A percentile compares a stretch with the other conserved stretches of the same genome.
Evolutionary conservation across 2,329 filamentous ascomycete genomes (phyloP).

Genomic region (Leptographium galeiforme): DNA sequence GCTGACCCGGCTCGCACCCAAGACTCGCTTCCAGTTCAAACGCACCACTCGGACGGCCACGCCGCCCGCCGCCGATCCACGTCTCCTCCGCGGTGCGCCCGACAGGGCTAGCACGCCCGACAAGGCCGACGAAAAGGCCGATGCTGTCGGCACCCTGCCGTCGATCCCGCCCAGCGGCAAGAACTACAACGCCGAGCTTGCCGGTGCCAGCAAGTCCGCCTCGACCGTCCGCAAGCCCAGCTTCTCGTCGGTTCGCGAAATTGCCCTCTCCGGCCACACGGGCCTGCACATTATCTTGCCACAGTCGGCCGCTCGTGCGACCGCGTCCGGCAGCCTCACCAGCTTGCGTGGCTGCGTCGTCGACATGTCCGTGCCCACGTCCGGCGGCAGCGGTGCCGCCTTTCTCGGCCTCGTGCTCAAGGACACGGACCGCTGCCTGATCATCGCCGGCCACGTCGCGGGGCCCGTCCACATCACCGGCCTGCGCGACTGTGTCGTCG

Average conservation of each 20-base stretch:
- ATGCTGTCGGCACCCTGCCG: conserved; percentile 25
- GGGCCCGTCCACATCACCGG: conserved; percentile 76
- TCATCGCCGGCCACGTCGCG: conserved; percentile 65
- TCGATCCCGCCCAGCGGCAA: conserved; percentile 17
- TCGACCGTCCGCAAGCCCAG: conserved; percentile 41
- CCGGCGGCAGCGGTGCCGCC: conserved; percentile 32
- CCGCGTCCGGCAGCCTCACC: conserved; percentile 59
- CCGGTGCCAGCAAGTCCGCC: conserved; percentile 19
- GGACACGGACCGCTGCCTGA: conserved; percentile 53
- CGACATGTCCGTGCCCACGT: conserved; percentile 59
- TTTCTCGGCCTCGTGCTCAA: conserved; percentile 60
- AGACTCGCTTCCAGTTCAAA: conserved; percentile 74
- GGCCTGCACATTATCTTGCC: conserved; percentile 68
- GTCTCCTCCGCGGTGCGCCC: conserved; percentile 17
- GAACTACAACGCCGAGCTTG: conserved; percentile 47
- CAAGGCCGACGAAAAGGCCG: conserved; percentile 17
- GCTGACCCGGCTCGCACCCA: conserved; percentile 54
- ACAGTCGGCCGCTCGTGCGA: conserved; percentile 53
- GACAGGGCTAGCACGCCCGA: conserved; percentile 1
- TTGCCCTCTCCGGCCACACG: conserved; percentile 54
- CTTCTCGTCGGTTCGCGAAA: conserved; percentile 46
- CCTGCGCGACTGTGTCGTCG: conserved; percentile 57
- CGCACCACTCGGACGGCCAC: conserved; percentile 11
- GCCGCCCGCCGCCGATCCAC: conserved; percentile 24
- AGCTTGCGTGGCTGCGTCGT: conserved; percentile 59